Evolutionary conservation across 805 yeast species (phyloP).

Genomic region (Nakazawaea sp.): DNA sequence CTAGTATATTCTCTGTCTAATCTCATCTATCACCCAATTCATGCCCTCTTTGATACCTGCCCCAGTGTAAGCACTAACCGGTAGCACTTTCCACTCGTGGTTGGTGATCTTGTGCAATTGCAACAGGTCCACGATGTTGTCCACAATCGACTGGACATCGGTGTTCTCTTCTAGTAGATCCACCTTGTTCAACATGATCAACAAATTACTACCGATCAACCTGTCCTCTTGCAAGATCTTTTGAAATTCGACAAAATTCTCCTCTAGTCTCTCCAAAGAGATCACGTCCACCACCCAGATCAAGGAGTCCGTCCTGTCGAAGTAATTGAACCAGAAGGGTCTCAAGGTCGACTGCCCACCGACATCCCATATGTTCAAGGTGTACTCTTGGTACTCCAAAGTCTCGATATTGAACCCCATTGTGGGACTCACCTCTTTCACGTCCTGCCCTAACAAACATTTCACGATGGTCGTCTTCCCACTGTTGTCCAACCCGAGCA

Average conservation of each 20-base stretch:
- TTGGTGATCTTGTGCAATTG: constrained; percentile 25
- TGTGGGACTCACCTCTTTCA: constrained; percentile 68
- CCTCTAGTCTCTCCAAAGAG: constrained; percentile 53
- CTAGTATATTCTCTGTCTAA: constrained; percentile 30
- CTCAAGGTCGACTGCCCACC: constrained; percentile 86
- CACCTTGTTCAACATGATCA: constrained; percentile 67
- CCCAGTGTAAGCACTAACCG: constrained; percentile 44
- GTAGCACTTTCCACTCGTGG: constrained; percentile 34
- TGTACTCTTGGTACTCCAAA: constrained; percentile 32
- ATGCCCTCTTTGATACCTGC: constrained; percentile 31
- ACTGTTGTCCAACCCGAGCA: constrained; percentile 83
- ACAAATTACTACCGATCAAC: constrained; percentile 60
- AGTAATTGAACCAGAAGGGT: constrained; percentile 91
- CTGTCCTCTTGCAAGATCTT: constrained; percentile 60
- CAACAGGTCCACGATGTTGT: constrained; percentile 18
- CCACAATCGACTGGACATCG: constrained; percentile 13
- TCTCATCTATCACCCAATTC: constrained; percentile 36
- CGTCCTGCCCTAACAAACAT: constrained; percentile 42
- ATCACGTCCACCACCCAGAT: constrained; percentile 82
- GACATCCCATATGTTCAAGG: constrained; percentile 73
- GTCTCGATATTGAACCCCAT: constrained; percentile 83
- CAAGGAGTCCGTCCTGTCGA: constrained; percentile 70
- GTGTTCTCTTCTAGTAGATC: constrained; percentile 41
- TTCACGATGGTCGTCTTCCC: constrained; percentile 87
- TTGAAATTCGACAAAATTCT: constrained; percentile 59